A percentile compares a stretch with the other conserved stretches of the same genome.
Conservation (phyloP, 495 filamentous ascomycete genomes). For the Neurospora sp. region DNA sequence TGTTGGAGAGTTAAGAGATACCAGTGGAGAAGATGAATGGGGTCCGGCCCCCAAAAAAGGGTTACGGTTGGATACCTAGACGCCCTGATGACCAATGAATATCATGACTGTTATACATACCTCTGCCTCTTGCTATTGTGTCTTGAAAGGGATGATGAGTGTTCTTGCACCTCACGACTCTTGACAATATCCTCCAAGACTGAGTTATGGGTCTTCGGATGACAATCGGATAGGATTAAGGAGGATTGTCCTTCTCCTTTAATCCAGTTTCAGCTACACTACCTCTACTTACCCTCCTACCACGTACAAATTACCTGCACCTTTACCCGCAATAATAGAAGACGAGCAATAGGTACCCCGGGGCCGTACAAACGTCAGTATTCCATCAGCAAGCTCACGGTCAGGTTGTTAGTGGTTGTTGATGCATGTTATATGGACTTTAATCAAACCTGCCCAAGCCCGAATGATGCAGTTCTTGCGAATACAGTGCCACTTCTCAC, state of each 20-base stretch:
- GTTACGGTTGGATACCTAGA: neutral
- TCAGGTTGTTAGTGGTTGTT: neutral
- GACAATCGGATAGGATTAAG: neutral
- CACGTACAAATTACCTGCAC: no score
- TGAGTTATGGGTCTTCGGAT: neutral
- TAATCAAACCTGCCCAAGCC: neutral
- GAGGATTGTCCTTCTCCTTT: neutral
- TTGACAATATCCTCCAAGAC: neutral
- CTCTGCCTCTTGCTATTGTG: neutral
- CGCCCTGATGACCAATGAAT: neutral
- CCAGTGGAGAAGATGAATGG: neutral
- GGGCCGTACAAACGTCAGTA: no score
- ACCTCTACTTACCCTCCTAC: no score
- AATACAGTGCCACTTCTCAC: neutral
- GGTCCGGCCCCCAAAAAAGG: neutral
- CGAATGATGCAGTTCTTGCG: neutral
- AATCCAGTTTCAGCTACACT: no score
- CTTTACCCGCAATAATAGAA: no score
- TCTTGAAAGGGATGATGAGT: neutral
- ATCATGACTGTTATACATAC: neutral
- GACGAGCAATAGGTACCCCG: no score
- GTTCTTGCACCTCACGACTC: neutral
- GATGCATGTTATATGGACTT: neutral
- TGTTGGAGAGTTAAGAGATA: neutral
- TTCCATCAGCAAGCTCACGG: neutral